These are phyloP conservation scores for Cicer yamashitae DNA, from an alignment of 306 rosid species.

Conservation along the genomic window DNA sequence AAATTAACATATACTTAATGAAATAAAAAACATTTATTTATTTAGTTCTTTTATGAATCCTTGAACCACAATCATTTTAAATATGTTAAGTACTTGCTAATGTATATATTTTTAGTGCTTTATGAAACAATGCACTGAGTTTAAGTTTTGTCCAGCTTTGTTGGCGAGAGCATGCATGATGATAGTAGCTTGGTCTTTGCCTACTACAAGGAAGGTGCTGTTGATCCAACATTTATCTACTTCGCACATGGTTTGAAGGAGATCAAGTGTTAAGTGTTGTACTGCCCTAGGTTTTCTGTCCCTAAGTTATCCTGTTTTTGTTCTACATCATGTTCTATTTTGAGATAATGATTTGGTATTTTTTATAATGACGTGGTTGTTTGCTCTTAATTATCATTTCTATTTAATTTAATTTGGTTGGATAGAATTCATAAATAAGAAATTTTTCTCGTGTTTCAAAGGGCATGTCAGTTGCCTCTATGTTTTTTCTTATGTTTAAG, in stretches of 20 bases:
- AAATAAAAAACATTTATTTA: neutral
- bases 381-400: slow-evolving; percentile 16
- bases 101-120: neutral
- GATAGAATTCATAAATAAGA: slow-evolving; percentile 13
- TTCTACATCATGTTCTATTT: slow-evolving; percentile 20
- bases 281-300: slow-evolving; percentile 40
- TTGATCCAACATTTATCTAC: slow-evolving; percentile 81
- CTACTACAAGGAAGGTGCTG: slow-evolving; percentile 85
- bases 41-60: neutral
- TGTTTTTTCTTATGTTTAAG: too few relatives aligned
- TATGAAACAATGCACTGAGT: neutral
- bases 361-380: slow-evolving; percentile 28
- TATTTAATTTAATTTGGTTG: slow-evolving; percentile 20
- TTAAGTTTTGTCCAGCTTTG: slow-evolving; percentile 58
- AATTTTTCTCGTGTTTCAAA: neutral
- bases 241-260: slow-evolving; percentile 74
- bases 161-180: slow-evolving; percentile 89
- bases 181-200: slow-evolving; percentile 73
- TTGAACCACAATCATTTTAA: neutral
- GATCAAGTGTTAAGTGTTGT: slow-evolving; percentile 63
- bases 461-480: neutral
- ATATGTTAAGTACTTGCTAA: neutral
- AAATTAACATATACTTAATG: too few relatives aligned
- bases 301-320: slow-evolving; percentile 40
- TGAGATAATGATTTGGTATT: slow-evolving; percentile 37